phyloP scores from a whole-genome alignment of 352 stramenopile genomes.

The Thalassiosira exigua region DNA sequence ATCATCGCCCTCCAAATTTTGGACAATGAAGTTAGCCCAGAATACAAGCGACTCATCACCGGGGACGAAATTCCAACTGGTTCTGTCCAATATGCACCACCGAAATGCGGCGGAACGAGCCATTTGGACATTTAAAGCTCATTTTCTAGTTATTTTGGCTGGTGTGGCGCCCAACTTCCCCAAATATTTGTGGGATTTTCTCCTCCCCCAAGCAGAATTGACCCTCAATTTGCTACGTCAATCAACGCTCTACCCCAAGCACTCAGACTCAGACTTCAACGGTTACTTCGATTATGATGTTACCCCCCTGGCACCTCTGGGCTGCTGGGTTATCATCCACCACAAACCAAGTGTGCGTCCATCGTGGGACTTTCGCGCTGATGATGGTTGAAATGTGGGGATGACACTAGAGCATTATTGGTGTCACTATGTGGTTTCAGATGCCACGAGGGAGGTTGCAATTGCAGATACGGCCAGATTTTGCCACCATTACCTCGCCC shows the following conservation, averaged over 20 bases:
- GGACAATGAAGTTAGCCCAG: conserved; percentile 48
- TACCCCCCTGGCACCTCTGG: conserved; percentile 52
- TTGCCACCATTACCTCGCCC: too few species aligned
- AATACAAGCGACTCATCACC: conserved; percentile 38
- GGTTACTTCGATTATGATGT: conserved; percentile 51
- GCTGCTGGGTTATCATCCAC: conserved; percentile 36
- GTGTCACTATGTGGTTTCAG: conserved; percentile 50
- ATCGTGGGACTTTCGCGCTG: conserved; percentile 33
- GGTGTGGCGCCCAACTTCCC: conserved; percentile 50
- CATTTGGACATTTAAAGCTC: conserved; percentile 66
- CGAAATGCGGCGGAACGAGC: conserved; percentile 59
- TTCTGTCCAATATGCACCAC: conserved; percentile 46
- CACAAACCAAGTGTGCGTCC: conserved; percentile 25
- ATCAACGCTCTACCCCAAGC: conserved; percentile 33
- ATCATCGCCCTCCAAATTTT: conserved; percentile 46
- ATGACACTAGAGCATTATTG: conserved; percentile 53
- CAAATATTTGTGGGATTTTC: conserved; percentile 52
- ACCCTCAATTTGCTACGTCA: conserved; percentile 62
- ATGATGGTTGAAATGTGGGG: conserved; percentile 50
- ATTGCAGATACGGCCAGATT: too few species aligned
- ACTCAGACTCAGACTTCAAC: conserved; percentile 40
- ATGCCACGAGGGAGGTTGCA: too few species aligned
- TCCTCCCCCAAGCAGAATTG: conserved; percentile 55
- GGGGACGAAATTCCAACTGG: conserved; percentile 40
- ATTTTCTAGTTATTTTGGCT: conserved; percentile 59